Evolutionary conservation across 2,329 filamentous ascomycete species (phyloP).

Genomic region (Rutstroemia sp.): DNA sequence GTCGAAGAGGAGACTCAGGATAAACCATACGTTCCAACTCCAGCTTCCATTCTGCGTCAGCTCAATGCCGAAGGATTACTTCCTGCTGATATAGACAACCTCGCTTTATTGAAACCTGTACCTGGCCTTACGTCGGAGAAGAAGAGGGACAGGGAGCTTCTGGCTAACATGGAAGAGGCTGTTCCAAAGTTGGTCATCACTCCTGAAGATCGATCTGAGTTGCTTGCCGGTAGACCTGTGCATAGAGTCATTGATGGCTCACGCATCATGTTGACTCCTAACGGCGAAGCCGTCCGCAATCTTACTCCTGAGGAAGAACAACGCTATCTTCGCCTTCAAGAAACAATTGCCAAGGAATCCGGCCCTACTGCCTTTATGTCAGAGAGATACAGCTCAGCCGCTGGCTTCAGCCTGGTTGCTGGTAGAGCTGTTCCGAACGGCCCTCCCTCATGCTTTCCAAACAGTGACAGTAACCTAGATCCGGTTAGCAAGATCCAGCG

Average conservation of each 20-base stretch:
- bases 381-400: constrained; percentile 45
- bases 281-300: constrained; percentile 69
- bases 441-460: constrained; percentile 53
- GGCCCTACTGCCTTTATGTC: constrained; percentile 50
- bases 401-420: constrained; percentile 55
- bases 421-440: constrained; percentile 59
- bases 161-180: constrained; percentile 16
- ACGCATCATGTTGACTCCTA: constrained; percentile 66
- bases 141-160: constrained; percentile 3
- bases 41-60: constrained; percentile 32
- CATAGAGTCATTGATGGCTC: constrained; percentile 55
- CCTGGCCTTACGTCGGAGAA: neutral
- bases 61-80: constrained; percentile 32
- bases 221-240: constrained; percentile 51
- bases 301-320: constrained; percentile 62
- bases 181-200: constrained; percentile 40
- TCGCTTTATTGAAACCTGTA: constrained; percentile 33
- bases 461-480: constrained; percentile 37
- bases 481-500: constrained; percentile 58
- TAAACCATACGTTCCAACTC: constrained; percentile 24
- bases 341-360: constrained; percentile 43
- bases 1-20: constrained; percentile 25
- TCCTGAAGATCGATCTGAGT: constrained; percentile 46
- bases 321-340: constrained; percentile 62
- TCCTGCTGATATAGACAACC: constrained; percentile 27